phyloP scores from a whole-genome alignment of 768 basidiomycete species.

The Suillus fuscotomentosus region DNA sequence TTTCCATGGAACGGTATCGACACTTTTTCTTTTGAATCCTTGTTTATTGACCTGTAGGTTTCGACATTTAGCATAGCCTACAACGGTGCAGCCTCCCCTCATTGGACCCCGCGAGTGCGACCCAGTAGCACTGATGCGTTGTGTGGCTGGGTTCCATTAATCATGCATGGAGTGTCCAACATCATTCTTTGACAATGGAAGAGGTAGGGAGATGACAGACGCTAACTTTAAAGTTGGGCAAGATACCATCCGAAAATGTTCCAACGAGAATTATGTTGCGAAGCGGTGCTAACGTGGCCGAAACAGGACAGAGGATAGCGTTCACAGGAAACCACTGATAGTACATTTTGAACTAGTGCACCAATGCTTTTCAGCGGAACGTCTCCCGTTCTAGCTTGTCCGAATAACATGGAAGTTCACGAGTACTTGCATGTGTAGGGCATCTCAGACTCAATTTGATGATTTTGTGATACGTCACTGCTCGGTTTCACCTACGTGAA shows the following conservation, averaged over 20 bases:
- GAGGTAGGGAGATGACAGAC: constrained; percentile 7
- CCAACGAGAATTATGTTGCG: constrained; percentile 47
- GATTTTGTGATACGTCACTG: constrained; percentile 39
- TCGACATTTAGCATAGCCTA: constrained; percentile 37
- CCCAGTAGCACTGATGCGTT: constrained; percentile 44
- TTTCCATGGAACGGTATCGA: constrained; percentile 8
- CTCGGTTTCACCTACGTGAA: constrained; percentile 29
- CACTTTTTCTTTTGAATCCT: constrained; percentile 12
- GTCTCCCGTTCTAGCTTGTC: constrained; percentile 40
- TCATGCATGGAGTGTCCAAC: constrained; percentile 32
- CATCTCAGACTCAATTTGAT: constrained; percentile 35
- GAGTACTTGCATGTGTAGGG: constrained; percentile 40
- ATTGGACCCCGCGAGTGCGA: constrained; percentile 32
- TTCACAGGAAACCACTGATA: constrained; percentile 42
- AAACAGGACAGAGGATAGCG: constrained; percentile 43
- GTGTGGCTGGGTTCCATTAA: constrained; percentile 40
- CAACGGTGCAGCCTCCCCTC: constrained; percentile 39
- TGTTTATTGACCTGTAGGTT: neutral
- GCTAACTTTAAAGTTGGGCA: constrained; percentile 38
- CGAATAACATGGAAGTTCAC: constrained; percentile 35
- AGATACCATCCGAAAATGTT: constrained; percentile 47
- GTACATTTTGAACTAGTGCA: constrained; percentile 34
- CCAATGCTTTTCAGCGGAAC: constrained; percentile 37
- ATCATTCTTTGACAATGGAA: constrained; percentile 30
- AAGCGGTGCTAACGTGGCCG: constrained; percentile 45